phyloP scores from a whole-genome alignment of 371 early-diverging fungal genomes.

The Rhizomucor miehei region DNA sequence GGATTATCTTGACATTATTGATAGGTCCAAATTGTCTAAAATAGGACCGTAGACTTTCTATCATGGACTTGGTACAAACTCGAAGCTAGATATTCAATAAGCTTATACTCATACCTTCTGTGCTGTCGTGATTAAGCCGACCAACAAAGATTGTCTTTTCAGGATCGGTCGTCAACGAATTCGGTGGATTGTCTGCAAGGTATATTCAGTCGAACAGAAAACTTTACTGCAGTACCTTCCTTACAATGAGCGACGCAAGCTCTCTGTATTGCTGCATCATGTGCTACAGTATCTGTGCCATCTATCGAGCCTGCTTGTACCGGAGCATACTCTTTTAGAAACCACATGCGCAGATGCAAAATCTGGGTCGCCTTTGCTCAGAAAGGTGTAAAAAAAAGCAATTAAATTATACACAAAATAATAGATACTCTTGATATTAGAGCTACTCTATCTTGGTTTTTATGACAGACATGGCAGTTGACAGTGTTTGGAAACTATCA shows the following conservation, averaged over 20 bases:
- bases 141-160: conserved; percentile 51
- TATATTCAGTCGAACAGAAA: neutral
- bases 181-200: conserved; percentile 33
- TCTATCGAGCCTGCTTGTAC: conserved; percentile 57
- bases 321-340: conserved; percentile 51
- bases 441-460: too few relatives aligned
- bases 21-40: conserved; percentile 47
- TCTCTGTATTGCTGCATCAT: conserved; percentile 52
- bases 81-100: too few relatives aligned
- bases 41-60: conserved; percentile 4
- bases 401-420: too few relatives aligned
- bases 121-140: conserved; percentile 42
- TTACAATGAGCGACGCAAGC: conserved; percentile 36
- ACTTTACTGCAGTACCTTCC: neutral
- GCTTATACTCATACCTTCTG: conserved; percentile 28
- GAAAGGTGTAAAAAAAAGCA: too few relatives aligned
- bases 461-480: too few relatives aligned
- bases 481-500: too few relatives aligned
- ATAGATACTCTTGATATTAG: too few relatives aligned
- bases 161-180: conserved; percentile 31
- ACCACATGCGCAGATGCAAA: conserved; percentile 52
- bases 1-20: conserved; percentile 17
- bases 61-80: neutral
- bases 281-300: conserved; percentile 47
- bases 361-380: too few relatives aligned